Base-by-base conservation (phyloP, 129 eudicot species). In the Gnaphalium uliginosum region DNA sequence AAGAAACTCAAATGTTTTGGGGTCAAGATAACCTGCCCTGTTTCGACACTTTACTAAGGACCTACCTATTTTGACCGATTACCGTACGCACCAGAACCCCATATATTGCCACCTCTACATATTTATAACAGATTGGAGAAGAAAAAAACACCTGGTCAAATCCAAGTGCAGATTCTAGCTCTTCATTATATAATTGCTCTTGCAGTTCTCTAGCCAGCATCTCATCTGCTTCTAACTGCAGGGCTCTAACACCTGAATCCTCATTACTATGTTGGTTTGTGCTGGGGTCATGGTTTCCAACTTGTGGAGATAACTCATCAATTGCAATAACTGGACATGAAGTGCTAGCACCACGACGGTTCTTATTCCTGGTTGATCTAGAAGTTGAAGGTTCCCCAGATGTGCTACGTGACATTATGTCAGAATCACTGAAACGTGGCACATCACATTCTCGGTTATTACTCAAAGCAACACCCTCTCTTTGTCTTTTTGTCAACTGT, bases 171-270 rank as follows among this genome's bases (percentile, higher is more conserved):
- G 78, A n/a, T 46, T 37, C 76, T 51, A 80, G 80, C 32, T 51
- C 76, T 76, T 90, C 99, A 86, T 79, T 86, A 76, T 95, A 95
- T 51, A 95, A 78, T 79, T 95, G 97, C 81, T 95, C 99, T 76
- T 95, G 99, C 64, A 95, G 88, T 76, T 95, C 92, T 79, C 92
- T 85, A 43, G 99, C 99, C 65, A 95, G 73, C 84, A 78, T 85
- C 79, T 95, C 99, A 89, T 95, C 99, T 60, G 89, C 90, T 69
- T 95, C 90, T 56, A 91, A 78, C 80, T 95, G 99, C 81, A 85
- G 68, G 2, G 85, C 89, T 87, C 82, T 89, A 64, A 74, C 87
- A 81, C 76, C 84, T 14, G 81, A 63, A 68, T 78, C 90, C 76
- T 74, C 83, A 32, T 66, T 78, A 81, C 81, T 74, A 65, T 63